Conservation (phyloP, 2,329 filamentous ascomycete species). For the Cordyceps cateniannulata region DNA sequence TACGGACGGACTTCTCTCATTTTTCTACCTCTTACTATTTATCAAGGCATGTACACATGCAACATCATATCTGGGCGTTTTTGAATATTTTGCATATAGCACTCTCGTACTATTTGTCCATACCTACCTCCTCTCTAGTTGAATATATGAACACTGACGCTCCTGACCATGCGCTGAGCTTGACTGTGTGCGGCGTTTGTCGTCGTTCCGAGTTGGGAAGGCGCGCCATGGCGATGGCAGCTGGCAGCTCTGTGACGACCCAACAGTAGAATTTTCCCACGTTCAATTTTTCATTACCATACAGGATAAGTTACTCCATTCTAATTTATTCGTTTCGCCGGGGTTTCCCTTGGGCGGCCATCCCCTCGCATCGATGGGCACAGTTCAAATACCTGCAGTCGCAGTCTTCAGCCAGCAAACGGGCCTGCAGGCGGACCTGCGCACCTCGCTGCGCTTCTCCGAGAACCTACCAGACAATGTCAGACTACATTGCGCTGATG, state of each 20-base stretch:
- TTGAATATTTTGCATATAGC: background rate
- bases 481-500: constrained; percentile 15
- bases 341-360: background rate
- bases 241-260: background rate
- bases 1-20: background rate
- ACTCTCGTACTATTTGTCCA: background rate
- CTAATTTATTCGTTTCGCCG: background rate
- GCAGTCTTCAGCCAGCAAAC: constrained; percentile 18
- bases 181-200: background rate
- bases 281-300: background rate
- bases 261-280: background rate
- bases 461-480: constrained; percentile 12
- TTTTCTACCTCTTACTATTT: background rate
- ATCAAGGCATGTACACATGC: constrained; percentile 5
- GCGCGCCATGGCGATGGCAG: background rate
- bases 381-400: constrained; percentile 19
- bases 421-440: constrained; percentile 20
- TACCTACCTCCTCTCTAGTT: background rate
- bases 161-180: background rate
- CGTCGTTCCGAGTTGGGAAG: background rate
- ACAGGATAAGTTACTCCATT: background rate
- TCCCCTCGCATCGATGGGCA: background rate
- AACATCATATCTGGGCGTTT: constrained; percentile 5
- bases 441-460: constrained; percentile 22
- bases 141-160: background rate